These are phyloP conservation scores for Cystobasidiaceae sp. DNA, from an alignment of 1,284 basidiomycete genomes.

Conservation along the genomic window DNA sequence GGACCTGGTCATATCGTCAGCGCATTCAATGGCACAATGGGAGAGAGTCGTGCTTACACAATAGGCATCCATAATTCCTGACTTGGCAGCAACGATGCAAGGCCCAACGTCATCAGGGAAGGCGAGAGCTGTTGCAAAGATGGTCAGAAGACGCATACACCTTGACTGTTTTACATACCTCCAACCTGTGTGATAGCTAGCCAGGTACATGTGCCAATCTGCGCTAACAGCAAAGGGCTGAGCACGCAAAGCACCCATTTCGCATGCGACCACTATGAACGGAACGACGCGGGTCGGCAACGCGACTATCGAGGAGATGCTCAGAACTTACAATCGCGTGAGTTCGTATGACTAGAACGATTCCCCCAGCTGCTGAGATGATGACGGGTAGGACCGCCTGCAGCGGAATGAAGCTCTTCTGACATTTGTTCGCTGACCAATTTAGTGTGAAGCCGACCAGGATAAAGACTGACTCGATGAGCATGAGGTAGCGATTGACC, in stretches of 20 bases:
- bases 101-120: slow-evolving; percentile 6
- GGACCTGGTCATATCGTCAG: not conserved
- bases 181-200: slow-evolving; percentile 2
- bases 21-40: not conserved
- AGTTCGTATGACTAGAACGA: not conserved
- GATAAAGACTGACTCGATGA: slow-evolving; percentile 1
- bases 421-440: slow-evolving; percentile 2
- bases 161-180: not conserved
- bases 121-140: not conserved
- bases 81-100: slow-evolving; percentile 4
- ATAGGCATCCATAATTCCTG: slow-evolving; percentile 9
- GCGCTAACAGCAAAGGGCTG: not conserved
- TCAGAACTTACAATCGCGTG: slow-evolving; percentile 2
- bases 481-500: slow-evolving; percentile 24
- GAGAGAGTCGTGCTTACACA: not conserved
- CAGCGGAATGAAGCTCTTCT: slow-evolving; percentile 6
- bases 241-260: slow-evolving; percentile 6
- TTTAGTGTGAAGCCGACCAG: slow-evolving; percentile 5
- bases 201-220: not conserved
- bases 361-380: slow-evolving; percentile 9
- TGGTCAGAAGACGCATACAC: not conserved
- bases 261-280: not conserved
- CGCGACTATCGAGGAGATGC: not conserved
- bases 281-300: not conserved
- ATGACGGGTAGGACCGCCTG: slow-evolving; percentile 3